A percentile compares a stretch with the other conserved stretches of the same genome.
phyloP scores from a whole-genome alignment of 2,329 filamentous ascomycete genomes.

The Colletotrichum tamarilloi region DNA sequence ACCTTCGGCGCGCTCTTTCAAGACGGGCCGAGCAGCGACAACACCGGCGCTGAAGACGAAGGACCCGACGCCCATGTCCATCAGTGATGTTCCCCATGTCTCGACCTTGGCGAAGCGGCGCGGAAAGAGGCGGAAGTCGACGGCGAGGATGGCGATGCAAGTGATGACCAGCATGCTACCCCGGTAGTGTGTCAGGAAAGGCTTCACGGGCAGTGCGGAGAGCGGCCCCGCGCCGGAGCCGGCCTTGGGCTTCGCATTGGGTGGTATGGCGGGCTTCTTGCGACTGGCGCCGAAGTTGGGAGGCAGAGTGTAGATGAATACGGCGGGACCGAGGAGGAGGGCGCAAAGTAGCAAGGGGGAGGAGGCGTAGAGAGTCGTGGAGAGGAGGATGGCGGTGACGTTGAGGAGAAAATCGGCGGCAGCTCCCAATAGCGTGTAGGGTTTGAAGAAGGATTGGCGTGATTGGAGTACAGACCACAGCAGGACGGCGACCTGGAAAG shows the following conservation, averaged over 20 bases:
- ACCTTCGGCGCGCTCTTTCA: conserved; percentile 74
- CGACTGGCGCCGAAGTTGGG: conserved; percentile 50
- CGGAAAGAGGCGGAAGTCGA: conserved; percentile 94
- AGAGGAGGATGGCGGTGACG: conserved; percentile 82
- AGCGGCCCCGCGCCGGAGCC: conserved; percentile 40
- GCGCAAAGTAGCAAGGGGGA: conserved; percentile 79
- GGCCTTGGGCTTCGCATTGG: conserved; percentile 51
- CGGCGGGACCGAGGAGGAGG: conserved; percentile 78
- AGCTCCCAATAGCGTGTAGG: conserved; percentile 75
- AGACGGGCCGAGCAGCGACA: conserved; percentile 84
- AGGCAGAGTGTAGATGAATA: conserved; percentile 69
- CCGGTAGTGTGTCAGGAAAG: conserved; percentile 92
- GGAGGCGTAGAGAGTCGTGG: conserved; percentile 85
- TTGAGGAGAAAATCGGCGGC: conserved; percentile 89
- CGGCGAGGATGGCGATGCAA: conserved; percentile 91
- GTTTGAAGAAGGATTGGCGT: conserved; percentile 84
- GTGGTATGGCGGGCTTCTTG: conserved; percentile 63
- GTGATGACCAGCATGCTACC: conserved; percentile 93
- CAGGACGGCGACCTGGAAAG: conserved; percentile 76
- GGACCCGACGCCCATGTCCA: conserved; percentile 97
- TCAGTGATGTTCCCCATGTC: conserved; percentile 99
- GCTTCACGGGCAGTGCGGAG: conserved; percentile 79
- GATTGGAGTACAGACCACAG: conserved; percentile 92
- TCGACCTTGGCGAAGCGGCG: conserved; percentile 97
- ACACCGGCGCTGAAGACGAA: conserved; percentile 96